Evolutionary conservation across 495 filamentous ascomycete species (phyloP).

Genomic region (Gamarada debralockiae): DNA sequence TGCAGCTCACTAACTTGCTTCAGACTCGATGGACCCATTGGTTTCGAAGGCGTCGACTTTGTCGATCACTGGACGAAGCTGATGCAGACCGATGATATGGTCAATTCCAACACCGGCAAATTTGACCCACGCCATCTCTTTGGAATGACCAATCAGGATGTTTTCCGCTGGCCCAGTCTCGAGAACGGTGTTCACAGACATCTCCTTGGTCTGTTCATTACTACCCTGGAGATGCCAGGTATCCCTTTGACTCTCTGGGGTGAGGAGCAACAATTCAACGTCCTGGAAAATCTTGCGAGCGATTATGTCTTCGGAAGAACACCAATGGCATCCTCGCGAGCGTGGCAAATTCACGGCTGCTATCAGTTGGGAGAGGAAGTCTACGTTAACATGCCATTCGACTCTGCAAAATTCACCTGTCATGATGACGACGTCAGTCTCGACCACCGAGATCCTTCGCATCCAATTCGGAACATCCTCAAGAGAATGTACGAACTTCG

Average conservation of each 20-base stretch:
- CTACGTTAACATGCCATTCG: conserved; percentile 58
- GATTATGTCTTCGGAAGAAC: conserved; percentile 72
- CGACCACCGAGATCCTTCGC: no score
- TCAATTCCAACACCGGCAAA: conserved; percentile 55
- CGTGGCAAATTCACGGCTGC: conserved; percentile 69
- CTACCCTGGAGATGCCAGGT: conserved; percentile 61
- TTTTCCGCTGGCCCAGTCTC: conserved; percentile 70
- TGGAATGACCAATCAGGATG: conserved; percentile 68
- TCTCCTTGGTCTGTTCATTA: conserved; percentile 61
- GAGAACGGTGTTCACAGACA: conserved; percentile 58
- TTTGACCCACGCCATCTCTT: conserved; percentile 73
- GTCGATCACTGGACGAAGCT: conserved; percentile 53
- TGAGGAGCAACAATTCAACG: conserved; percentile 68
- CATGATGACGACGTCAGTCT: no score
- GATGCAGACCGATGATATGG: conserved; percentile 58
- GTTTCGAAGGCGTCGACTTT: conserved; percentile 54
- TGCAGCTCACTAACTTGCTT: no score
- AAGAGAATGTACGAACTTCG: conserved; percentile 65
- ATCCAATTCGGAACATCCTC: conserved; percentile 62
- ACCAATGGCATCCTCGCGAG: conserved; percentile 60
- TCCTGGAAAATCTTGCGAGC: conserved; percentile 61
- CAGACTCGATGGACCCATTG: conserved; percentile 57
- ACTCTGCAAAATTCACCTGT: no score
- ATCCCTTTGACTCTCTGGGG: conserved; percentile 64
- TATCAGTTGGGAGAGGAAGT: conserved; percentile 53